These are phyloP conservation scores for Eustoma russellianum DNA, from an alignment of 257 asterid genomes.

Conservation along the genomic window DNA sequence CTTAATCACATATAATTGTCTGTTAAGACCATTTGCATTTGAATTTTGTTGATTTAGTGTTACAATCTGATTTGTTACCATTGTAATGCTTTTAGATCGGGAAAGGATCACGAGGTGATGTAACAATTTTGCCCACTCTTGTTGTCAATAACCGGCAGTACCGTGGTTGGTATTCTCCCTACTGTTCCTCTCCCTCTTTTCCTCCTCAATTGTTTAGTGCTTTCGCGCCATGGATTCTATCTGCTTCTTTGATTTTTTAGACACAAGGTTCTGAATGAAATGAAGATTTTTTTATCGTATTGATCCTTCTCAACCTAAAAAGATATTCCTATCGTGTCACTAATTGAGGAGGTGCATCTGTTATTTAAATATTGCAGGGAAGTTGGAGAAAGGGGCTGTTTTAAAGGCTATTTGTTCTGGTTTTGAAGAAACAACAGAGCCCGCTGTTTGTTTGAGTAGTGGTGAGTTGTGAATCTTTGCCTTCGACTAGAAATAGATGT, in stretches of 20 bases:
- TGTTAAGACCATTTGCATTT: not conserved
- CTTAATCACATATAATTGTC: not conserved
- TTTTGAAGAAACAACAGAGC: slow-evolving; percentile 95
- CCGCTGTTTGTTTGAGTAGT: slow-evolving; percentile 84
- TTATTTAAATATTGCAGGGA: slow-evolving; percentile 37
- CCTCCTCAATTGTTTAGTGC: too few relatives aligned
- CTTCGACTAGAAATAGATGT: not conserved
- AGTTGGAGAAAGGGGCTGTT: slow-evolving; percentile 75
- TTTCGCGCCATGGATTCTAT: too few relatives aligned
- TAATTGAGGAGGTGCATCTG: slow-evolving; percentile 3
- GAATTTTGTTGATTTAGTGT: not conserved
- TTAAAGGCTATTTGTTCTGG: slow-evolving; percentile 71
- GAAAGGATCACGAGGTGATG: slow-evolving; percentile 90
- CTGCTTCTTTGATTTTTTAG: too few relatives aligned
- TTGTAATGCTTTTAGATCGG: slow-evolving; percentile 53
- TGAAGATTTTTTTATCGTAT: too few relatives aligned
- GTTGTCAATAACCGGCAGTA: slow-evolving; percentile 87
- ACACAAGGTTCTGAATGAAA: too few relatives aligned
- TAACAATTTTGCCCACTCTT: slow-evolving; percentile 89
- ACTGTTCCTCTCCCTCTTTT: not conserved
- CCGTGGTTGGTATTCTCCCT: slow-evolving; percentile 49
- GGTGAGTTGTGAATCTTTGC: slow-evolving; percentile 32
- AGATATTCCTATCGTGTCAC: not conserved
- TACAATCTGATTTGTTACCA: not conserved
- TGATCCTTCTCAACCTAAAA: too few relatives aligned